phyloP scores from a whole-genome alignment of 371 early-diverging fungal genomes.

The Cokeromyces recurvatus region DNA sequence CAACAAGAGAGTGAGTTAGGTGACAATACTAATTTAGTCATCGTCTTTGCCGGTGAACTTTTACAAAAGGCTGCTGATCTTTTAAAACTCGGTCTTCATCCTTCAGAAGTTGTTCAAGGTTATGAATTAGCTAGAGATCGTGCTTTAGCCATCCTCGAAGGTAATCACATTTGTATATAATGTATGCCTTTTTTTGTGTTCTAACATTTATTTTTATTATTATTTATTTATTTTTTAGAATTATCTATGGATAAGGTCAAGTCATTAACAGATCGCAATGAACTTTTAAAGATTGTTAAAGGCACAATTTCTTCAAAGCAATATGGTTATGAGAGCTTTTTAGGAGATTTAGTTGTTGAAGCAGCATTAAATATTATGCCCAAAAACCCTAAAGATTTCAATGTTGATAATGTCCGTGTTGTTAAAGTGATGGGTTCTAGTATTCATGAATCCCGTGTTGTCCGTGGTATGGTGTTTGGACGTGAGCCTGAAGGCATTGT shows the following conservation, averaged over 20 bases:
- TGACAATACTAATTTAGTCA: conserved; percentile 93
- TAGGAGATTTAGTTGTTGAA: conserved; percentile 77
- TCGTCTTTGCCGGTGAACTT: conserved; percentile 93
- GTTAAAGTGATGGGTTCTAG: conserved; percentile 97
- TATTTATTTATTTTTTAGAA: conserved; percentile 35
- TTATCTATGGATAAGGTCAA: conserved; percentile 66
- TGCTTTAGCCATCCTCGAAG: conserved; percentile 77
- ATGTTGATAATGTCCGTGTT: conserved; percentile 93
- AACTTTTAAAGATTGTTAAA: conserved; percentile 69
- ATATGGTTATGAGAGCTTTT: conserved; percentile 90
- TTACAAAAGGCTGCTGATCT: conserved; percentile 91
- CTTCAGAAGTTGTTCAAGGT: conserved; percentile 92
- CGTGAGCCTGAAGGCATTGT: conserved; percentile 86
- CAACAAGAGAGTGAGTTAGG: conserved; percentile 98
- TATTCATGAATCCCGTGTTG: conserved; percentile 88
- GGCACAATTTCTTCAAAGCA: conserved; percentile 89
- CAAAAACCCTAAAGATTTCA: conserved; percentile 78
- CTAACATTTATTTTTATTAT: too few species aligned
- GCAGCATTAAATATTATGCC: conserved; percentile 93
- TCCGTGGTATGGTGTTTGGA: conserved; percentile 98
- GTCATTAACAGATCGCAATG: conserved; percentile 46
- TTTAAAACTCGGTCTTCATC: conserved; percentile 91
- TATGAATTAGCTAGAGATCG: conserved; percentile 87
- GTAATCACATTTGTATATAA: too few species aligned
- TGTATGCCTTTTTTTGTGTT: too few species aligned